Base-by-base conservation (phyloP, 768 basidiomycete genomes). In the Sporobolomyces roseus region DNA sequence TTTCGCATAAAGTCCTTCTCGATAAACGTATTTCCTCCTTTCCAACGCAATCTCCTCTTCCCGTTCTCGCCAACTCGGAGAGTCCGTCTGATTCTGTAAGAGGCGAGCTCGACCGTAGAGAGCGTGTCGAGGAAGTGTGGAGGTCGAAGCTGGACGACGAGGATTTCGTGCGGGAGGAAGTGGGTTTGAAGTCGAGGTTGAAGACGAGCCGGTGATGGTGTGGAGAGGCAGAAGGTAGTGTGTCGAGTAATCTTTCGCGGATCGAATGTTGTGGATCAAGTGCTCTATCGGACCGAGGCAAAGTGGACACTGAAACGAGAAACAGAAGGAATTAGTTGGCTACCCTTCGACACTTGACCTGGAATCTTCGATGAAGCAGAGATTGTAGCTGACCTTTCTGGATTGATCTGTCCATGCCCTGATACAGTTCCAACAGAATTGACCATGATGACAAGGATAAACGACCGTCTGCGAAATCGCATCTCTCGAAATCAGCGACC, bases 1-100 rank as follows among this genome's bases (percentile, higher is more conserved):
- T 52, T 76, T 76, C n/a, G 73, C 75, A 53, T 61, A 76, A 25
- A 76, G 61, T 0, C 62, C 67, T 33, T 74, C 63, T 32, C 66
- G 59, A 54, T 76, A 76, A 27, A 76, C 53, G 61, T 70, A 75
- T 41, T 60, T 53, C 29, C 75, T 52, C 29, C 73, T 49, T 62
- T 76, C 72, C 36, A 76, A 51, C 49, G 67, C 71, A 29, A 67
- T 55, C 67, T 72, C 67, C 27, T 65, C 67, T 17, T 48, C 50
- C 25, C 61, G 50, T 41, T 72, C 71, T 17, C 63, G 63, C 55
- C 61, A 62, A 2, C 66, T 68, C 45, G 66, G 43, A n/a, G 52
- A 51, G 29, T 72, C 64, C 13, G n/a, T n/a, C n/a, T 19, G 35
- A 1, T 36, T 10, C 36, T 61, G 38, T 10, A 50, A 14, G 1